A percentile compares a stretch with the other conserved stretches of the same genome.
Conservation (phyloP, 2,329 filamentous ascomycete species). For the Aspergillus novoparasiticus region DNA sequence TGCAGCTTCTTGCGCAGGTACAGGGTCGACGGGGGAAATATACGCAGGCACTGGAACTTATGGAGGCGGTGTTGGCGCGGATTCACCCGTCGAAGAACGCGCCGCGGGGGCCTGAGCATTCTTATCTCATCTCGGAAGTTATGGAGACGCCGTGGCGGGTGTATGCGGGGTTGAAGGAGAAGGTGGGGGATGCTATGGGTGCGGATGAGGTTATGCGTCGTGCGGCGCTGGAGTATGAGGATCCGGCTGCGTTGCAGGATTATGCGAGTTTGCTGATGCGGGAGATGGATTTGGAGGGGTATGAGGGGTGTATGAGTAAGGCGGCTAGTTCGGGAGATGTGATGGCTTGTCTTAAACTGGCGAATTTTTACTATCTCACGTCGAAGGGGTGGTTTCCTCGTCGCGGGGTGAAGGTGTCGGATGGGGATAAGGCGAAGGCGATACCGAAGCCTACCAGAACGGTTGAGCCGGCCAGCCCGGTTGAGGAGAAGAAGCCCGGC, state of each 20-base stretch:
- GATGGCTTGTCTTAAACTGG: constrained; percentile 36
- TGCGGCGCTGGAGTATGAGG: constrained; percentile 35
- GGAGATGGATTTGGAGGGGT: constrained; percentile 28
- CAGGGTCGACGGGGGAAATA: constrained; percentile 25
- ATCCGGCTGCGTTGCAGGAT: constrained; percentile 29
- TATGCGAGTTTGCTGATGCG: constrained; percentile 29
- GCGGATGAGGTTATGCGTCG: constrained; percentile 25
- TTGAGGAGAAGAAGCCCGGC: background rate
- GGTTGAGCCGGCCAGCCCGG: background rate
- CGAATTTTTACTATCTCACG: constrained; percentile 40
- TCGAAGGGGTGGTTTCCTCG: constrained; percentile 28
- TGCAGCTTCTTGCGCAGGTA: constrained; percentile 32
- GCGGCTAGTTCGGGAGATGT: constrained; percentile 34
- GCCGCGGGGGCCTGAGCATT: background rate
- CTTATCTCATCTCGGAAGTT: background rate
- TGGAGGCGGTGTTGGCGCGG: constrained; percentile 28
- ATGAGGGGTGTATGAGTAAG: constrained; percentile 39
- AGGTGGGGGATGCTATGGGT: constrained; percentile 13
- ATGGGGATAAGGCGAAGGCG: background rate
- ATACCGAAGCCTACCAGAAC: background rate
- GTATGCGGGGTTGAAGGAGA: constrained; percentile 26
- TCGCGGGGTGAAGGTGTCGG: constrained; percentile 15
- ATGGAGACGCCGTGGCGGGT: constrained; percentile 29
- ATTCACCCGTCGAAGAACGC: constrained; percentile 20
- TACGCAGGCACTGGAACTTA: constrained; percentile 23